Base-by-base conservation (phyloP, 176 grass and related monocot genomes). In the Ensete glaucum region DNA sequence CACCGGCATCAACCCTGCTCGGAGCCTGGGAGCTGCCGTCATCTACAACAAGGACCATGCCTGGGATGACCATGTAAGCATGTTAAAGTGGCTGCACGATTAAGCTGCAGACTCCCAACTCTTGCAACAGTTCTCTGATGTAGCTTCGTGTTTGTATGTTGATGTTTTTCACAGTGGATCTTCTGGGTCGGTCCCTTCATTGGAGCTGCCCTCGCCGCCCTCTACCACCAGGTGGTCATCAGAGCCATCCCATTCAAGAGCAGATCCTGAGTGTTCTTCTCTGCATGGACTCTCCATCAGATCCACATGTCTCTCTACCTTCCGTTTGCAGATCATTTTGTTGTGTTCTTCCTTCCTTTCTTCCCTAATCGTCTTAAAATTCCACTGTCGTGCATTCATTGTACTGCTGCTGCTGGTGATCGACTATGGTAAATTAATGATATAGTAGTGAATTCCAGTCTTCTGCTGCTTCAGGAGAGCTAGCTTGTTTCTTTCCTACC, bases 141-240 rank as follows among this genome's bases (percentile, higher is more conserved):
- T 73, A 63, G 25, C 24, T 9, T 56, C 48, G 4, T 80, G 48
- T 73, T 23, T 63, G 77, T 71, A 23, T 23, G 80, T 78, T 91
- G 92, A 91, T 88, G 89, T 4, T 43, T 43, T 43, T 43, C 34
- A 43, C 34, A 43, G 34, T 43, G 34, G 34, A 97, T 97, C 76
- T 97, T 97, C 88, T 97, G 94, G 94, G 94, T 93, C 21, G 94
- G 94, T 8, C 94, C 94, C 77, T 97, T 97, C 75, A 82, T 87
- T 9, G 94, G 94, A 26, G 94, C 94, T 65, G 90, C 83, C 48
- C 75, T 97, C 14, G 94, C 94, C 11, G 94, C 94, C 82, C 69
- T 97, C 55, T 97, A 97, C 88, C 94, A 97, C 90, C 87, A 90
- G 86, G 82, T 97, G 73, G 89, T 97, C 70, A 93, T 97, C 94